phyloP scores from a whole-genome alignment of 257 asterid genomes.

The Lycium ferocissimum region DNA sequence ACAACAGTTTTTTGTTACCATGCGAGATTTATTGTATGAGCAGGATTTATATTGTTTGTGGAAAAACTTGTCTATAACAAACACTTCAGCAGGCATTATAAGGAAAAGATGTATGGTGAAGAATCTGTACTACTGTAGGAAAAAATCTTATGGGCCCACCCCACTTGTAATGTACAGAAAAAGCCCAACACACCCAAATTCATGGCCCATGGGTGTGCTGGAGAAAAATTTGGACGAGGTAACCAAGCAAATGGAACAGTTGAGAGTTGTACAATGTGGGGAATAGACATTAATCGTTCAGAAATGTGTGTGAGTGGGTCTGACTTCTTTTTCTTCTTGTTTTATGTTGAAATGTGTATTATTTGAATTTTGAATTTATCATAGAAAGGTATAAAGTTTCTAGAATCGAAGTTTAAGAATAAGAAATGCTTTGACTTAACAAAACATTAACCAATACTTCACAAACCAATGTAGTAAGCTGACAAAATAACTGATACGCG shows the following conservation, averaged over 20 bases:
- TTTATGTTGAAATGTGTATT: background rate
- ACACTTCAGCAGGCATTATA: background rate
- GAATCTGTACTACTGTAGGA: too few relatives aligned
- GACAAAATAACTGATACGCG: slow-evolving; percentile 27
- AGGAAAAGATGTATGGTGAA: background rate
- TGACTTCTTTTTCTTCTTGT: background rate
- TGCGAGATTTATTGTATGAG: background rate
- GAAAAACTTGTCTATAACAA: background rate
- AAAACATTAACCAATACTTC: background rate
- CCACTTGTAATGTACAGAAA: background rate
- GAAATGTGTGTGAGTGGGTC: background rate
- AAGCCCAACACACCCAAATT: background rate
- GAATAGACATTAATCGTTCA: background rate
- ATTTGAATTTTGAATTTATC: background rate
- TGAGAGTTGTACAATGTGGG: background rate
- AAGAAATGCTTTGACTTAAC: slow-evolving; percentile 7
- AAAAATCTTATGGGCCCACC: background rate
- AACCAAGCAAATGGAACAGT: background rate
- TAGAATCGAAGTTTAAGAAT: background rate
- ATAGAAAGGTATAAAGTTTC: background rate
- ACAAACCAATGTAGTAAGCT: slow-evolving; percentile 16
- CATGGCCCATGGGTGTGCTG: too few relatives aligned
- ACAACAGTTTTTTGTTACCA: background rate
- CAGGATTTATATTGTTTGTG: background rate
- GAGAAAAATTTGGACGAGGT: background rate